These are phyloP conservation scores for Striga asiatica DNA, from an alignment of 257 asterid genomes.

Conservation along the genomic window DNA sequence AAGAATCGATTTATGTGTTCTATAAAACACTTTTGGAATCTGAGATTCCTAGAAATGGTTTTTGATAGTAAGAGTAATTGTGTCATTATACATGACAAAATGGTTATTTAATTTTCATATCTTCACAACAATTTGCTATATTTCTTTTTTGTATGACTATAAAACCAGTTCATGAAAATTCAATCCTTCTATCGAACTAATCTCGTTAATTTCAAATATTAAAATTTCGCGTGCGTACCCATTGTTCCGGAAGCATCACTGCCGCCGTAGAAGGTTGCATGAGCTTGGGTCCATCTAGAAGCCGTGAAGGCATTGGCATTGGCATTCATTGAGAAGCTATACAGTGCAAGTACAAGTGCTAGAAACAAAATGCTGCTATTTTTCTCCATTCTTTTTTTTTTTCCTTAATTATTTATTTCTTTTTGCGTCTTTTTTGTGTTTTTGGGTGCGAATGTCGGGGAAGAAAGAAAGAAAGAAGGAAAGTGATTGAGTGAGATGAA, in stretches of 20 bases:
- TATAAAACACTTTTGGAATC: no score
- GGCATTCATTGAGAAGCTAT: slow-evolving; percentile 14
- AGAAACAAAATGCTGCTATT: slow-evolving; percentile 7
- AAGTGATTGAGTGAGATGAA: neutral
- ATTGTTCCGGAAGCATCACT: slow-evolving; percentile 67
- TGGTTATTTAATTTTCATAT: no score
- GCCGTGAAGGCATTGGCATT: slow-evolving; percentile 29
- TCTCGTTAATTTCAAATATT: no score
- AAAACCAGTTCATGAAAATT: neutral
- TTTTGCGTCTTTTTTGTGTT: neutral
- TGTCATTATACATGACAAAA: no score
- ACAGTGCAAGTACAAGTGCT: slow-evolving; percentile 17
- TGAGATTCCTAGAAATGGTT: no score
- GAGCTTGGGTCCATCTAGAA: slow-evolving; percentile 36
- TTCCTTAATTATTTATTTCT: slow-evolving; percentile 6
- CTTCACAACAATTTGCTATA: no score
- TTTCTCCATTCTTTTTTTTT: slow-evolving; percentile 20
- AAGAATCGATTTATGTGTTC: no score
- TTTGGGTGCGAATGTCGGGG: neutral
- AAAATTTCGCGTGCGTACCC: slow-evolving; percentile 25
- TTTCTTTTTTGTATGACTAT: no score
- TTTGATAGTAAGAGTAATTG: no score
- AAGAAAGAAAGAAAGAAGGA: neutral
- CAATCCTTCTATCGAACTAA: neutral
- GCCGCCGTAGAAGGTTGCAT: slow-evolving; percentile 63